Percentiles rank a stretch among this genome's conserved stretches.
Conservation (phyloP, 345 rosid genomes). For the Noccaea bulbosa region DNA sequence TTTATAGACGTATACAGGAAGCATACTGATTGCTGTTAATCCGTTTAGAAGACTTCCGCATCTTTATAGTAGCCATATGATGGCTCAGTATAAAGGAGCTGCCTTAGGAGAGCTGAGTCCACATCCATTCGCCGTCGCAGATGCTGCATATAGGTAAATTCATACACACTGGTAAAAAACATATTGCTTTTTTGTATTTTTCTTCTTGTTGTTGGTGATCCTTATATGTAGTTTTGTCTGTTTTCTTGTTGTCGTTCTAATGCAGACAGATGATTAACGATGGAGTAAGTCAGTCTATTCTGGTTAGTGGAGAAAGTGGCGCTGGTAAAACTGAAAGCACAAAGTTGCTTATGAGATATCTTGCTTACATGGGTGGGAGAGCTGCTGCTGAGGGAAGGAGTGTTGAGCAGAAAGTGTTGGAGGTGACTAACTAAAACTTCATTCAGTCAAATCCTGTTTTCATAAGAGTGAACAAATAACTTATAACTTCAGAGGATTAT, state of each 20-base stretch:
- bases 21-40: constrained; percentile 93
- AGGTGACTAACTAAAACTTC: constrained; percentile 53
- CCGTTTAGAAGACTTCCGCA: constrained; percentile 94
- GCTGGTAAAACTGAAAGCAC: constrained; percentile 99
- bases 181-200: background rate
- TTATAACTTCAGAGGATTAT: constrained; percentile 22
- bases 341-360: constrained; percentile 93
- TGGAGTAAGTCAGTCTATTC: constrained; percentile 86
- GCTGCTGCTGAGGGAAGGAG: constrained; percentile 92
- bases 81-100: constrained; percentile 98
- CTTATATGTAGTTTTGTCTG: background rate
- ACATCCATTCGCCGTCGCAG: constrained; percentile 97
- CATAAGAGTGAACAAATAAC: constrained; percentile 15
- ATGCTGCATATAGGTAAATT: constrained; percentile 94
- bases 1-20: constrained; percentile 91
- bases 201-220: constrained; percentile 5
- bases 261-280: constrained; percentile 94
- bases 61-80: constrained; percentile 94
- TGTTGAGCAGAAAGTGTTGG: constrained; percentile 98
- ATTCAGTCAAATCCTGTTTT: constrained; percentile 17
- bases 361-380: constrained; percentile 99
- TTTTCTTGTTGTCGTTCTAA: background rate
- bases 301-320: constrained; percentile 99
- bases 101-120: constrained; percentile 95
- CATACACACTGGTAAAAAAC: constrained; percentile 4